phyloP scores from a whole-genome alignment of 768 basidiomycete genomes.

The Tricholoma furcatifolium region DNA sequence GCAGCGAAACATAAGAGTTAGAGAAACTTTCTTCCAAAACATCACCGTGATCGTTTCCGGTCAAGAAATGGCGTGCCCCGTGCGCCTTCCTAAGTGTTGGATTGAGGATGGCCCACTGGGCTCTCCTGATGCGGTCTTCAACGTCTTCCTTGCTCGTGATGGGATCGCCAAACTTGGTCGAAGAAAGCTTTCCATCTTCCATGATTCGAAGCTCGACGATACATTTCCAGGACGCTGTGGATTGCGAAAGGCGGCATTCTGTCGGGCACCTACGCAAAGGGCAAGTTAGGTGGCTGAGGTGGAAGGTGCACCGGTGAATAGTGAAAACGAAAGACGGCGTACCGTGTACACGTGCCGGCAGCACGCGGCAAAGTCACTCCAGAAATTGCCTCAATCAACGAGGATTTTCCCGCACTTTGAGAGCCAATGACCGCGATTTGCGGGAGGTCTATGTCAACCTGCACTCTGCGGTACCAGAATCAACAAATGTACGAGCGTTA shows the following conservation, averaged over 20 bases:
- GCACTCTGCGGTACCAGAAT: not conserved
- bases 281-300: too few species aligned
- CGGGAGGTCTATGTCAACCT: too few species aligned
- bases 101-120: too few species aligned
- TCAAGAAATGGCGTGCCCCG: too few species aligned
- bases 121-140: too few species aligned
- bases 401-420: too few species aligned
- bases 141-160: constrained; percentile 54
- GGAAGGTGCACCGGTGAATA: not conserved
- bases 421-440: too few species aligned
- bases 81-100: too few species aligned
- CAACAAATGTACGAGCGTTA: constrained; percentile 60
- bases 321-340: not conserved
- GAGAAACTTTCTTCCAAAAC: constrained; percentile 43
- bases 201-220: constrained; percentile 45
- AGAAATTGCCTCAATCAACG: too few species aligned
- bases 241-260: constrained; percentile 51
- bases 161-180: constrained; percentile 44
- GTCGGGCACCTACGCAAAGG: constrained; percentile 54
- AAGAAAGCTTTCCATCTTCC: too few species aligned
- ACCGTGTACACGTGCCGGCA: too few species aligned
- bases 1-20: constrained; percentile 52
- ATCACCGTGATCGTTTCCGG: constrained; percentile 30
- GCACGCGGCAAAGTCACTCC: too few species aligned
- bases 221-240: constrained; percentile 46